A percentile compares a stretch with the other conserved stretches of the same genome.
phyloP scores from a whole-genome alignment of 148 eudicot genomes.

The Amaranthus palmeri region DNA sequence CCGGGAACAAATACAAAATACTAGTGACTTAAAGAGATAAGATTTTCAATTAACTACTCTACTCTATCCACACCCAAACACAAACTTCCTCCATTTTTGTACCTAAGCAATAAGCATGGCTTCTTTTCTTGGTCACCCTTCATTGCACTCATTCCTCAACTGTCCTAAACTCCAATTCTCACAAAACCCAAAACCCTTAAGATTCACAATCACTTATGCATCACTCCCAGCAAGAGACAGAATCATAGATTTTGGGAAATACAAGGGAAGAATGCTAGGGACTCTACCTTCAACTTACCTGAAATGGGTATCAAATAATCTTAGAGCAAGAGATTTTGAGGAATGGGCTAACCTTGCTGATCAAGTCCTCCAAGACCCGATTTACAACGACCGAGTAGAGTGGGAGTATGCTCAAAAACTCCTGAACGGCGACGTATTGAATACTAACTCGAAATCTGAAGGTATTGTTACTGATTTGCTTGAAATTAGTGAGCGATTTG shows the following conservation, averaged over 20 bases:
- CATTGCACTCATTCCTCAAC: conserved; percentile 7
- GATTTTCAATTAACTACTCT: neutral
- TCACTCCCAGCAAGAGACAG: conserved; percentile 49
- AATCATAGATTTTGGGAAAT: conserved; percentile 66
- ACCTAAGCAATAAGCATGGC: conserved; percentile 10
- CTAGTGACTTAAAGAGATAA: too few species aligned
- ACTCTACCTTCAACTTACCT: conserved; percentile 67
- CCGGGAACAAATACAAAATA: too few species aligned
- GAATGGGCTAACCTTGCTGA: conserved; percentile 68
- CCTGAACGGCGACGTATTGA: conserved; percentile 37
- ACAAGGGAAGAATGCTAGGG: conserved; percentile 76
- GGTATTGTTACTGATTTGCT: conserved; percentile 42
- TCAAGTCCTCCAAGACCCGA: conserved; percentile 62
- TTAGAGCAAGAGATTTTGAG: conserved; percentile 49
- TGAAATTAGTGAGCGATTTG: conserved; percentile 62
- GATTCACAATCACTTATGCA: conserved; percentile 7
- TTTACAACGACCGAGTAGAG: conserved; percentile 74
- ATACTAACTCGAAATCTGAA: neutral
- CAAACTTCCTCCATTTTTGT: neutral
- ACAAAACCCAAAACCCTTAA: conserved; percentile 12
- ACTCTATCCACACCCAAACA: conserved; percentile 5
- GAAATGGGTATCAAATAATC: conserved; percentile 62
- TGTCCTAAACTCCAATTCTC: conserved; percentile 1
- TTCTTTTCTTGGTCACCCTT: conserved; percentile 22
- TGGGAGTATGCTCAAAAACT: conserved; percentile 71